phyloP scores from a whole-genome alignment of 352 stramenopile genomes.

The Pythium coloratum region DNA sequence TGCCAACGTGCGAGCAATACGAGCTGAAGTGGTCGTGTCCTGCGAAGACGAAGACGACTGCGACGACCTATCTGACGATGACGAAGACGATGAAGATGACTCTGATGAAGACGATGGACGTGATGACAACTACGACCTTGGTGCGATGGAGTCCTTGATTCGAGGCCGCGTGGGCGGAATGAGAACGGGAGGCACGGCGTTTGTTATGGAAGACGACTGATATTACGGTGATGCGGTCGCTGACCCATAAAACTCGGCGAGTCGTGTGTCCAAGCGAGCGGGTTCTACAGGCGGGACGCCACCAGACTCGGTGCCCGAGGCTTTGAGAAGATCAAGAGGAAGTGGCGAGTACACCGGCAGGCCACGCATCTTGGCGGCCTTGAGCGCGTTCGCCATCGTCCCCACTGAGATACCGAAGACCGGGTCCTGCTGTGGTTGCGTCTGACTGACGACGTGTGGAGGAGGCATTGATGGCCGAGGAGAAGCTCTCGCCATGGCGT shows the following conservation, averaged over 20 bases:
- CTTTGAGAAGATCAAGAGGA: conserved; percentile 36
- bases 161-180: not conserved
- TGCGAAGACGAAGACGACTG: conserved; percentile 1
- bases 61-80: conserved; percentile 5
- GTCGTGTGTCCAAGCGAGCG: conserved; percentile 50
- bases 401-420: conserved; percentile 33
- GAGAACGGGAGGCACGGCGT: conserved; percentile 5
- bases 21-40: not conserved
- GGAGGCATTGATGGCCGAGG: conserved; percentile 3
- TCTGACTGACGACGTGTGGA: not conserved
- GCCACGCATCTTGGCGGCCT: conserved; percentile 33
- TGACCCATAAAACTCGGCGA: conserved; percentile 56
- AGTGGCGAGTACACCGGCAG: conserved; percentile 44
- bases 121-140: not conserved
- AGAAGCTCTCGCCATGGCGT: not conserved
- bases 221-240: conserved; percentile 9
- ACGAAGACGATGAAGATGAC: not conserved
- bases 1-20: not conserved
- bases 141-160: not conserved
- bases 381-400: conserved; percentile 59
- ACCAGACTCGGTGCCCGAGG: conserved; percentile 1
- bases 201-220: conserved; percentile 13
- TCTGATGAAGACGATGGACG: not conserved
- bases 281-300: conserved; percentile 43
- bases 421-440: conserved; percentile 1